Evolutionary conservation across 202 grass and related monocot genomes (phyloP).

Genomic region (Dendrocalamus latiflorus): DNA sequence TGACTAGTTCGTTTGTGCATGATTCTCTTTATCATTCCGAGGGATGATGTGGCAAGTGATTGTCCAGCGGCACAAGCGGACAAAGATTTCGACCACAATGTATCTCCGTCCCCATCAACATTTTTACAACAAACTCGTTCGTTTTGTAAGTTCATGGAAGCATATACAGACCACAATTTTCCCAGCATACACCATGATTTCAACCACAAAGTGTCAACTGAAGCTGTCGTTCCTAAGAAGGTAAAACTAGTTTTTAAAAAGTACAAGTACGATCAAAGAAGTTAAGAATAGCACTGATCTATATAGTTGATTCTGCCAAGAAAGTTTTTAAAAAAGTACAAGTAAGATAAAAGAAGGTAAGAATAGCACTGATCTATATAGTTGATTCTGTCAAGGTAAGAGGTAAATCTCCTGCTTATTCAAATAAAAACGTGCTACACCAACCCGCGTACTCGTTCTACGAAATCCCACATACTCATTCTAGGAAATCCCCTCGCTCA

Average conservation of each 20-base stretch:
- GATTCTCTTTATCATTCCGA: constrained; percentile 2
- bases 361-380: too few species aligned
- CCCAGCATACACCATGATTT: neutral
- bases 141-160: neutral
- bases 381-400: neutral
- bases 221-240: neutral
- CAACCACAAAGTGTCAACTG: neutral
- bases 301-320: constrained; percentile 17
- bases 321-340: too few species aligned
- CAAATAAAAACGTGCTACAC: constrained; percentile 25
- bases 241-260: neutral
- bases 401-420: neutral
- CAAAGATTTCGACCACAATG: neutral
- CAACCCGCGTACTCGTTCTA: constrained; percentile 24
- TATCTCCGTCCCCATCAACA: neutral
- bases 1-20: neutral
- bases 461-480: neutral
- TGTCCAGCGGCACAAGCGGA: neutral
- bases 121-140: neutral
- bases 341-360: too few species aligned
- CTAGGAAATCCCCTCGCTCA: neutral
- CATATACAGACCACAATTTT: neutral
- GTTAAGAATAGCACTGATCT: neutral
- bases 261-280: neutral
- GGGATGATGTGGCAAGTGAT: neutral